Evolutionary conservation across 257 asterid genomes (phyloP).

Genomic region (Solanum bulbocastanum): DNA sequence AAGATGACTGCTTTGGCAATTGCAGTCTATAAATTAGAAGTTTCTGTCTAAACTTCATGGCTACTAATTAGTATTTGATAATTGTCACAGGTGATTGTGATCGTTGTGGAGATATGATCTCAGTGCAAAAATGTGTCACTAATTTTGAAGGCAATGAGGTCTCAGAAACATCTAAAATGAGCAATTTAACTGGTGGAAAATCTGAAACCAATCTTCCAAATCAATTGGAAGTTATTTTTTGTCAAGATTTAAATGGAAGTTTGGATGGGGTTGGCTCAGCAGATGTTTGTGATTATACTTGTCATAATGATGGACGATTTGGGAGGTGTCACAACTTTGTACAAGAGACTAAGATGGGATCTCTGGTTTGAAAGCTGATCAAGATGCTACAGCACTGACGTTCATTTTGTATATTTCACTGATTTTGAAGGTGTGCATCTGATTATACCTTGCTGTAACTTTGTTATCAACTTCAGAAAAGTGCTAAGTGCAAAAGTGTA

Average conservation of each 20-base stretch:
- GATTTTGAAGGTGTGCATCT: background rate
- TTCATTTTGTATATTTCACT: background rate
- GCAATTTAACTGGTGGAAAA: slow-evolving; percentile 7
- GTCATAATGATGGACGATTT: background rate
- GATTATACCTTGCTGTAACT: background rate
- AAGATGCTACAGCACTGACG: slow-evolving; percentile 1
- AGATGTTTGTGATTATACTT: slow-evolving; percentile 11
- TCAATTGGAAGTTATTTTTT: slow-evolving; percentile 14
- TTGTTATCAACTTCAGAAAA: slow-evolving; percentile 35
- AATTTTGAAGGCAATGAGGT: too few relatives aligned
- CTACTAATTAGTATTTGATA: too few relatives aligned
- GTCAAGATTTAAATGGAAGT: slow-evolving; percentile 6
- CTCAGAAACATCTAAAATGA: too few relatives aligned
- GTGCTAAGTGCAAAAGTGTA: slow-evolving; percentile 31
- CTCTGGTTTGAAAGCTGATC: background rate
- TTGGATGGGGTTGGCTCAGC: slow-evolving; percentile 10
- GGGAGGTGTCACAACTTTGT: background rate
- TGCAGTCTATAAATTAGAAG: too few relatives aligned
- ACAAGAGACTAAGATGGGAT: slow-evolving; percentile 6
- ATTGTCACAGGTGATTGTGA: too few relatives aligned
- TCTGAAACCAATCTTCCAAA: slow-evolving; percentile 19
- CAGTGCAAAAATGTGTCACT: too few relatives aligned
- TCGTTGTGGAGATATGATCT: too few relatives aligned
- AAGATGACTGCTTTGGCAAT: too few relatives aligned
- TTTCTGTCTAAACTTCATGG: too few relatives aligned